A percentile compares a stretch with the other conserved stretches of the same genome.
These are phyloP conservation scores for Cetradonia linearis DNA, from an alignment of 495 filamentous ascomycete genomes.

Conservation along the genomic window DNA sequence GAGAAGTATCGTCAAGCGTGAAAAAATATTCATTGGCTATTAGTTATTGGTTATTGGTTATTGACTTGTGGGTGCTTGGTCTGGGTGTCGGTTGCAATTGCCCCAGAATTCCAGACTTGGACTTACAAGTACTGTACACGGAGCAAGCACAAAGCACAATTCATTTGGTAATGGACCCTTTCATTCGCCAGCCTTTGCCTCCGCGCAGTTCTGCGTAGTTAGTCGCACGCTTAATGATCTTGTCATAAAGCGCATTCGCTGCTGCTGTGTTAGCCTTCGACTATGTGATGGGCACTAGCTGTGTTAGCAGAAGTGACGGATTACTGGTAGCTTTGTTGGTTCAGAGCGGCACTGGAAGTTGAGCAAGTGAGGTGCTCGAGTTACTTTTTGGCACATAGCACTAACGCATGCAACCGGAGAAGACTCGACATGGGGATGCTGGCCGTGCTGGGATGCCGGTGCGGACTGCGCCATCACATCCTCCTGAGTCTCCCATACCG, in stretches of 20 bases:
- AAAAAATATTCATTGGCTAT: neutral
- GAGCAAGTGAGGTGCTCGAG: constrained; percentile 19
- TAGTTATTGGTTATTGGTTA: neutral
- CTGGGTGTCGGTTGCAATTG: constrained; percentile 20
- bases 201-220: neutral
- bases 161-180: neutral
- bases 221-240: constrained; percentile 13
- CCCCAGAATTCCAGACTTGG: constrained; percentile 10
- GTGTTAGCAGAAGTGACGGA: neutral
- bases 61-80: constrained; percentile 1
- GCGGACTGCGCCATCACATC: constrained; percentile 27
- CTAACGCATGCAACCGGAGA: constrained; percentile 25
- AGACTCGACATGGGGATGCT: constrained; percentile 13
- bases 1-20: neutral
- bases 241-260: neutral
- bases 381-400: neutral
- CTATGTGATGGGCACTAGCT: neutral
- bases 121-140: too few species aligned
- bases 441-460: constrained; percentile 9
- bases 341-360: constrained; percentile 23
- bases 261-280: constrained; percentile 7
- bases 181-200: constrained; percentile 11
- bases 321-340: constrained; percentile 1
- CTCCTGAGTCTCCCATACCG: constrained; percentile 25
- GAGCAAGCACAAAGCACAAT: constrained; percentile 8